phyloP scores from a whole-genome alignment of 2,329 filamentous ascomycete genomes.

The Diaporthe ampelina region DNA sequence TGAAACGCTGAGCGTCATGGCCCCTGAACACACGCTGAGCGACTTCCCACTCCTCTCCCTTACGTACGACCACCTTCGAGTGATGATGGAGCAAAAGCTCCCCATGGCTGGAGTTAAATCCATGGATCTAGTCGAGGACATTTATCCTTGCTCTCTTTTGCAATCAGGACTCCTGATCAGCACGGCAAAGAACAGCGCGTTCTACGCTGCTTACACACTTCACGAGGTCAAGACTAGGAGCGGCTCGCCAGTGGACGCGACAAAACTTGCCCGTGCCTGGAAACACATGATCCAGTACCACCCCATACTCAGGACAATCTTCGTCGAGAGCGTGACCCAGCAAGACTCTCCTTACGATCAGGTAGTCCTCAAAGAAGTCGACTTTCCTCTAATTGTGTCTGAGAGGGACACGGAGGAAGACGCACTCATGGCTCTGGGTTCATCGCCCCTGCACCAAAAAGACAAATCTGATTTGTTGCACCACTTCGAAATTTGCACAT shows the following conservation, averaged over 20 bases:
- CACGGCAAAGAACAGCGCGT: conserved; percentile 46
- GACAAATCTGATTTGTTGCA: conserved; percentile 7
- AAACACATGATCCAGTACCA: conserved; percentile 48
- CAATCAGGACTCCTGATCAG: conserved; percentile 55
- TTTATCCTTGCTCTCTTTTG: conserved; percentile 56
- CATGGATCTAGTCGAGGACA: conserved; percentile 48
- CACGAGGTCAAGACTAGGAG: conserved; percentile 19
- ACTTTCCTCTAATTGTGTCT: conserved; percentile 32
- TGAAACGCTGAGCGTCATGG: conserved; percentile 45
- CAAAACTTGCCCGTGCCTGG: conserved; percentile 44
- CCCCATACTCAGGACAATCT: conserved; percentile 50
- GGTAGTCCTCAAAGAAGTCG: conserved; percentile 46
- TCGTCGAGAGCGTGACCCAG: conserved; percentile 48
- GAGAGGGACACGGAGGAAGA: not conserved
- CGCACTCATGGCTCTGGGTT: not conserved
- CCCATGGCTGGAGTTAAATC: conserved; percentile 43
- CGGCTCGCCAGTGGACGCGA: conserved; percentile 34
- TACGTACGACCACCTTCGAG: conserved; percentile 48
- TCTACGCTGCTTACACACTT: conserved; percentile 41
- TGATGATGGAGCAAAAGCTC: conserved; percentile 3
- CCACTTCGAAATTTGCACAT: conserved; percentile 19
- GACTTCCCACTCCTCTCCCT: conserved; percentile 52
- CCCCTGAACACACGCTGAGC: conserved; percentile 48
- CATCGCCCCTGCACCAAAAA: conserved; percentile 7
- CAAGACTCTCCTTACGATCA: conserved; percentile 49